Percentiles rank a stretch among this genome's conserved stretches.
Evolutionary conservation across 768 basidiomycete genomes (phyloP).

Genomic region (Collybia sordida): DNA sequence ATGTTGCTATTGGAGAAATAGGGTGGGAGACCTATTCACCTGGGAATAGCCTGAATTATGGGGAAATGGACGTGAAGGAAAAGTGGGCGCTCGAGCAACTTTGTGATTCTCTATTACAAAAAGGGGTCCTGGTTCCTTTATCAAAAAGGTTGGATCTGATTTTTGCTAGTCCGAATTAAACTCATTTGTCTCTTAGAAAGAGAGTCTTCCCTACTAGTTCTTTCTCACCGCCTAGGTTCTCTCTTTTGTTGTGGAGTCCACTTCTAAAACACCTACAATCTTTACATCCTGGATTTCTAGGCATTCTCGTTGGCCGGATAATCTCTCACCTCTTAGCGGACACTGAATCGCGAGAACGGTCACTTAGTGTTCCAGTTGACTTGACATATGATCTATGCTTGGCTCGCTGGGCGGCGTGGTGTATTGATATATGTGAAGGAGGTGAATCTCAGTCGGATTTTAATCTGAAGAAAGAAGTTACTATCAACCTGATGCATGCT

Average conservation of each 20-base stretch:
- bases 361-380: conserved; percentile 26
- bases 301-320: conserved; percentile 47
- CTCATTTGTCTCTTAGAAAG: conserved; percentile 53
- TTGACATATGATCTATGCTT: conserved; percentile 56
- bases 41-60: conserved; percentile 20
- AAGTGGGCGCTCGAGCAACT: conserved; percentile 68
- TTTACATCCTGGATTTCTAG: conserved; percentile 56
- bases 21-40: conserved; percentile 41
- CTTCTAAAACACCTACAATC: conserved; percentile 57
- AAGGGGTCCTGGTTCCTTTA: conserved; percentile 77
- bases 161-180: neutral
- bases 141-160: conserved; percentile 68
- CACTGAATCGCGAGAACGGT: conserved; percentile 6
- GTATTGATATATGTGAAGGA: conserved; percentile 37
- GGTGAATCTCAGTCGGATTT: conserved; percentile 27
- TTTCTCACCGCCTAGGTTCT: conserved; percentile 48
- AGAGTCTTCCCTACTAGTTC: conserved; percentile 38
- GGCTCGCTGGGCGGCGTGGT: conserved; percentile 73
- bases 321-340: conserved; percentile 30
- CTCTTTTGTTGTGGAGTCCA: conserved; percentile 66
- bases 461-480: conserved; percentile 44
- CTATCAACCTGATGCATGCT: conserved; percentile 45
- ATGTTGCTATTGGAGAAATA: conserved; percentile 42
- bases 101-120: conserved; percentile 63
- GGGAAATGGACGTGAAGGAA: conserved; percentile 54